Conservation (phyloP, 2,329 filamentous ascomycete species). For the Aspergillus ochraceoroseus region DNA sequence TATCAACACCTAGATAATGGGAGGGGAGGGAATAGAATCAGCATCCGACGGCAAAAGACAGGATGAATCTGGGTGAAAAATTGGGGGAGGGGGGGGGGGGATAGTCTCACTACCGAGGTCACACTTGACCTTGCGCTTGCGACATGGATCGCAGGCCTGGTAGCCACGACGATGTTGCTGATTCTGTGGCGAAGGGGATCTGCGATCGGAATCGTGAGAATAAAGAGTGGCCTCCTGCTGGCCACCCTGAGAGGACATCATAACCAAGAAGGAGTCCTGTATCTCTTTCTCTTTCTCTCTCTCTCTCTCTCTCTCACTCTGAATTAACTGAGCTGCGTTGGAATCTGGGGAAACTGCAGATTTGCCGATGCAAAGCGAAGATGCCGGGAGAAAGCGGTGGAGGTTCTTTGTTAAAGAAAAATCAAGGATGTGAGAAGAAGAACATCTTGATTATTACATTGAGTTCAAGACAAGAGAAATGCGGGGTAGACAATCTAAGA, state of each 20-base stretch:
- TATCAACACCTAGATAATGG: conserved; percentile 61
- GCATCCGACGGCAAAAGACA: too few species aligned
- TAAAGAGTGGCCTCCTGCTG: conserved; percentile 19
- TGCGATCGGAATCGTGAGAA: conserved; percentile 21
- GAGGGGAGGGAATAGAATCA: too few species aligned
- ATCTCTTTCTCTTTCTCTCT: too few species aligned
- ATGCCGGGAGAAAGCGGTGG: conserved; percentile 35
- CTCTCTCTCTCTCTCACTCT: too few species aligned
- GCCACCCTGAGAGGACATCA: conserved; percentile 20
- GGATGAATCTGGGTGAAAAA: too few species aligned
- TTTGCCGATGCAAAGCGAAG: conserved; percentile 41
- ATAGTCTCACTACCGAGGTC: conserved; percentile 44
- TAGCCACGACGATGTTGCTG: conserved; percentile 46
- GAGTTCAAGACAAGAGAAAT: conserved; percentile 15
- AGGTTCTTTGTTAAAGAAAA: too few species aligned
- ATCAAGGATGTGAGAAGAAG: too few species aligned
- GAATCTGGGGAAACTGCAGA: conserved; percentile 20
- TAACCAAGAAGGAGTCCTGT: conserved; percentile 18
- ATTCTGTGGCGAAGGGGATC: conserved; percentile 31
- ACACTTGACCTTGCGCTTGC: conserved; percentile 49
- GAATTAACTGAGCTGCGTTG: conserved; percentile 16
- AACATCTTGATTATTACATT: too few species aligned
- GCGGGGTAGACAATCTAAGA: too few species aligned
- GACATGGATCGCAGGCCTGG: conserved; percentile 48
- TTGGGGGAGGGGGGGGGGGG: too few species aligned